Percentiles rank a stretch among this genome's conserved stretches.
Conservation (phyloP, 768 basidiomycete species). For the Tephrocybe sp. region DNA sequence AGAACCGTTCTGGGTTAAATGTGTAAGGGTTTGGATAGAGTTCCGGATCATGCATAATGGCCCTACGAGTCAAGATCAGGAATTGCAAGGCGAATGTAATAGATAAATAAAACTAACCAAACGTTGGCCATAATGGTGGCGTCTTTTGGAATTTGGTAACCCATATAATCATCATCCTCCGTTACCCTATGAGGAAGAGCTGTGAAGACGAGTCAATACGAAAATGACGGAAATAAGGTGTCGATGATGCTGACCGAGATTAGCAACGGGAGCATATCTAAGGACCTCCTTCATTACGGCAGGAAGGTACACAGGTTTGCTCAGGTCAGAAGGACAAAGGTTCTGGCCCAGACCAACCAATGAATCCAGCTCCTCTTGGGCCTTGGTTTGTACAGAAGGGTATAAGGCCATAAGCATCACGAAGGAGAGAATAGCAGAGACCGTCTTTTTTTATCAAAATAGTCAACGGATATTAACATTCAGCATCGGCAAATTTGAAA, state of each 20-base stretch:
- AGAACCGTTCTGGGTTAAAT: conserved; percentile 42
- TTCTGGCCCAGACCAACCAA: conserved; percentile 28
- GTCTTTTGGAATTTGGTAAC: conserved; percentile 44
- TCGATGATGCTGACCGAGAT: conserved; percentile 31
- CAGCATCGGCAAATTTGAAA: neutral
- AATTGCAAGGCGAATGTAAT: neutral
- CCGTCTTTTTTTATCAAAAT: conserved; percentile 35
- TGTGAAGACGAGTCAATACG: conserved; percentile 10
- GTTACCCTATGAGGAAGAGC: conserved; percentile 42
- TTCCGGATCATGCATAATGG: conserved; percentile 40
- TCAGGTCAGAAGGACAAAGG: conserved; percentile 32
- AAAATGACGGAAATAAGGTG: neutral
- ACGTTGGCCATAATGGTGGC: conserved; percentile 46
- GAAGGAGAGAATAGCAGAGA: conserved; percentile 47
- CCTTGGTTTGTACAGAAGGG: conserved; percentile 38
- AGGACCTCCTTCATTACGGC: conserved; percentile 42
- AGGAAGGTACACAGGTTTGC: conserved; percentile 28
- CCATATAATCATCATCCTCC: conserved; percentile 45
- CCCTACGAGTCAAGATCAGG: conserved; percentile 26
- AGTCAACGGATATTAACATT: neutral
- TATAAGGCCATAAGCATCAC: conserved; percentile 49
- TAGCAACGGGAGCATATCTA: conserved; percentile 40
- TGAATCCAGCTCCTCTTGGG: conserved; percentile 42
- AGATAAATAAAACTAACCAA: conserved; percentile 30
- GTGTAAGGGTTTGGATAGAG: conserved; percentile 39